Percentiles rank a stretch among this genome's conserved stretches.
These are phyloP conservation scores for Aspergillus calidoustus DNA, from an alignment of 2,329 filamentous ascomycete genomes.

Conservation along the genomic window DNA sequence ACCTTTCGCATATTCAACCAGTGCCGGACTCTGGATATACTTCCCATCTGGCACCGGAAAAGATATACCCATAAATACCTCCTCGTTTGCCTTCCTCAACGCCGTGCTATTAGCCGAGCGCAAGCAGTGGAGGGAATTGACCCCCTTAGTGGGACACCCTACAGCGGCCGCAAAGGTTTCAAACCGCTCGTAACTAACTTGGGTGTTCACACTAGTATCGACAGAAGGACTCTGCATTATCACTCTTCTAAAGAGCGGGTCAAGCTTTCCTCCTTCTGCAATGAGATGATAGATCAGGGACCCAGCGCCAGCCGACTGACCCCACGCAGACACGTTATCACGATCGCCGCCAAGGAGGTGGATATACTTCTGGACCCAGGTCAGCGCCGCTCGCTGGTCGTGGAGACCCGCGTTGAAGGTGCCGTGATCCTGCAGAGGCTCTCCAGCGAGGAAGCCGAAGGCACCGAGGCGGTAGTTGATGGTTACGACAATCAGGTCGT, in stretches of 20 bases:
- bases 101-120: not conserved
- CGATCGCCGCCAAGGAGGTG: not conserved
- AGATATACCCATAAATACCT: not conserved
- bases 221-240: not conserved
- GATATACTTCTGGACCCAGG: not conserved
- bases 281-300: not conserved
- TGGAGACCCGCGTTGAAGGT: not conserved
- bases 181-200: not conserved
- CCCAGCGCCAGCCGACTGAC: not conserved
- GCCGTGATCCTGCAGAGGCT: not conserved
- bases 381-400: not conserved
- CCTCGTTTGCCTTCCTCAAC: not conserved
- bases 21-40: not conserved
- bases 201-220: not conserved
- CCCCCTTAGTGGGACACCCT: not conserved
- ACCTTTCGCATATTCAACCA: not conserved
- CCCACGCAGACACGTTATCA: not conserved
- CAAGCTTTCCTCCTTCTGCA: not conserved
- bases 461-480: not conserved
- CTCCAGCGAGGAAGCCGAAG: not conserved
- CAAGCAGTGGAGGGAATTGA: not conserved
- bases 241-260: not conserved
- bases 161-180: not conserved
- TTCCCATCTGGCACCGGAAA: not conserved
- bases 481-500: not conserved